These are phyloP conservation scores for Niveomyces coronatus DNA, from an alignment of 2,329 filamentous ascomycete species.

Conservation along the genomic window DNA sequence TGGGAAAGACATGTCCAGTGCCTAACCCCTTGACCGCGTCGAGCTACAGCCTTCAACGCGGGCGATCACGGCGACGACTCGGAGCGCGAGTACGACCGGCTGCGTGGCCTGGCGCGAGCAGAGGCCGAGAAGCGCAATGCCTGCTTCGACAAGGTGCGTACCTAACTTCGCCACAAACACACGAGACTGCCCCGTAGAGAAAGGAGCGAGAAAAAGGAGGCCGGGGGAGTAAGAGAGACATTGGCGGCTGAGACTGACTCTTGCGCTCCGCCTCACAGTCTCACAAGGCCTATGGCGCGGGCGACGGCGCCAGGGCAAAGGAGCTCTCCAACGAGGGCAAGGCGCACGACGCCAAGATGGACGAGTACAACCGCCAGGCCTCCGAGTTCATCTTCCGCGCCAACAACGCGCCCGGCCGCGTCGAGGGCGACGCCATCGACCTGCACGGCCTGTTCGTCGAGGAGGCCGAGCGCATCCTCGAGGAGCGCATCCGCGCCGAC, in stretches of 20 bases:
- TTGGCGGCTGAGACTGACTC: too few relatives aligned
- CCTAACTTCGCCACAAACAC: neutral
- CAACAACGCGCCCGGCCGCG: conserved; percentile 72
- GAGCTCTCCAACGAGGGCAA: conserved; percentile 78
- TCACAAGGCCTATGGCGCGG: conserved; percentile 69
- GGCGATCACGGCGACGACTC: conserved; percentile 47
- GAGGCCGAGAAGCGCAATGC: conserved; percentile 69
- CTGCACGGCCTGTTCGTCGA: conserved; percentile 91
- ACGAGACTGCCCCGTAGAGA: neutral
- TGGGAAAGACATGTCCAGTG: too few relatives aligned
- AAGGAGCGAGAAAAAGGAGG: neutral
- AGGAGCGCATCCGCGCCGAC: conserved; percentile 73
- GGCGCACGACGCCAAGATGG: conserved; percentile 71
- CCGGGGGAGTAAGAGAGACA: too few relatives aligned
- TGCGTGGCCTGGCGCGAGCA: conserved; percentile 71
- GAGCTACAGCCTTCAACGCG: conserved; percentile 64
- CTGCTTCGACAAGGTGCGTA: conserved; percentile 61
- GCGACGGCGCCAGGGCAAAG: conserved; percentile 78
- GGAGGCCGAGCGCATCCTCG: conserved; percentile 85
- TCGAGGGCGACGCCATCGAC: conserved; percentile 77
- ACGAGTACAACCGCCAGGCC: conserved; percentile 82
- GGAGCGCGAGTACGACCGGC: conserved; percentile 84
- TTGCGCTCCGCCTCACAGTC: conserved; percentile 33
- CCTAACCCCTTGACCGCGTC: too few relatives aligned
- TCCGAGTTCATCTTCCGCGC: conserved; percentile 91